Conservation (phyloP, 495 filamentous ascomycete species). For the Neurospora sp. region DNA sequence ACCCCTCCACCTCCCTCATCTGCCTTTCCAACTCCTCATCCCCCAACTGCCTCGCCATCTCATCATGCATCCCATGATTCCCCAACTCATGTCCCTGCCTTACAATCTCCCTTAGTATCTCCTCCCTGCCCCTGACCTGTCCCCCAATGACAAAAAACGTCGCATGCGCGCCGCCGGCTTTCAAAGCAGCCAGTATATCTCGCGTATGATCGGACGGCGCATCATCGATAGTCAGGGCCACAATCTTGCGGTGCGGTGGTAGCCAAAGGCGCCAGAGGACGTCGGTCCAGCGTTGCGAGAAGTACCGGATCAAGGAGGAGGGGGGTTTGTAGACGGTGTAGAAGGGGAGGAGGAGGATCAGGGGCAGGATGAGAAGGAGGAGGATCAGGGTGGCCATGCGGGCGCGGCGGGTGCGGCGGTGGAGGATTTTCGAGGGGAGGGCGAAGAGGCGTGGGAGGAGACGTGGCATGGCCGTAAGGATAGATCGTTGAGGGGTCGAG, state of each 20-base stretch:
- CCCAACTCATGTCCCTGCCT: constrained; percentile 58
- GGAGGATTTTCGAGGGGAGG: constrained; percentile 37
- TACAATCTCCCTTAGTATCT: constrained; percentile 51
- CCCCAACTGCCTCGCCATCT: constrained; percentile 46
- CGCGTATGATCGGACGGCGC: constrained; percentile 62
- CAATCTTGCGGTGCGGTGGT: constrained; percentile 42
- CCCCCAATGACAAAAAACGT: constrained; percentile 76
- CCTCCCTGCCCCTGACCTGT: constrained; percentile 55
- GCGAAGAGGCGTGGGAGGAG: constrained; percentile 30
- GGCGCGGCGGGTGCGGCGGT: constrained; percentile 44
- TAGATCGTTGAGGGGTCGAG: too few relatives aligned
- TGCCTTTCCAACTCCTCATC: constrained; percentile 31
- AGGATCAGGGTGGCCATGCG: constrained; percentile 48
- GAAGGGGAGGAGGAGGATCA: constrained; percentile 44
- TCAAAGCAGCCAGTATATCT: constrained; percentile 57
- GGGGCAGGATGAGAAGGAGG: constrained; percentile 32
- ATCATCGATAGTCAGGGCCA: constrained; percentile 82
- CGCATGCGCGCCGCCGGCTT: constrained; percentile 46
- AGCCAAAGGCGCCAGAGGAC: constrained; percentile 59
- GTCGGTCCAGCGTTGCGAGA: constrained; percentile 61
- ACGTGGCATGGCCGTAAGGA: constrained; percentile 4
- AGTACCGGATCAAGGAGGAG: constrained; percentile 49
- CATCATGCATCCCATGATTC: constrained; percentile 82
- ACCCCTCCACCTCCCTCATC: constrained; percentile 34
- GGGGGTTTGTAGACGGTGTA: constrained; percentile 70